Base-by-base conservation (phyloP, 1,284 basidiomycete species). In the Exobasidium rhododendri region DNA sequence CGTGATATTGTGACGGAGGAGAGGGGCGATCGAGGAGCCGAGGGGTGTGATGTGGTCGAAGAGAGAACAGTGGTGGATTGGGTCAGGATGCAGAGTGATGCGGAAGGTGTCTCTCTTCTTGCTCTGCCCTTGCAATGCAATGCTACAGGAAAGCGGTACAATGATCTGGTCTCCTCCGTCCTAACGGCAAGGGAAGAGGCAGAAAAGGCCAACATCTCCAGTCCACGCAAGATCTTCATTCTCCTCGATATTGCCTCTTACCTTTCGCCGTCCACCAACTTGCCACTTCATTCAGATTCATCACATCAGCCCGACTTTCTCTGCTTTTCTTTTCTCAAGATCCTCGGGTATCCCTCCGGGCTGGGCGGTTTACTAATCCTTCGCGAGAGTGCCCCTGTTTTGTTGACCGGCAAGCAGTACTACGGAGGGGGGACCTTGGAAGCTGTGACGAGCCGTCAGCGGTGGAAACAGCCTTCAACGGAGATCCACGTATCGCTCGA, bases 101-200 rank as follows among this genome's bases (percentile, higher is more conserved):
- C 14, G 24, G 26, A 20, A 14, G 47, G 47, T 6, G 17, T 22
- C 2, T 40, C 53, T 2, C 52, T 71, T 4, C 44, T 68, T 2
- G 69, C 64, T 6, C 45, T 72, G n/a, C 71, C 71, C 3, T 44
- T 71, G 30, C 71, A 73, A 46, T 73, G 71, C 62, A 73, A 73
- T 40, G 69, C 71, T 2, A 68, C 71, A 1, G 71, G 71, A 3
- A 45, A 57, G n/a, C 56, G 68, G n/a, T 71, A 65, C 43, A 22
- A 31, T 4, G 45, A 60, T 13, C 54, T 71, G 29, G 30, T 66
- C 46, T 61, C 59, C 17, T 31, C 32, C 2, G 45, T 68, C 2
- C 47, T 45, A 2, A 7, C 28, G 10, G 22, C 28, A 3, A 31
- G 20, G 35, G 6, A 61, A 11, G 4, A 24, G 3, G 13, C 28